phyloP scores from a whole-genome alignment of 495 filamentous ascomycete genomes.

The Xylaria sp. region DNA sequence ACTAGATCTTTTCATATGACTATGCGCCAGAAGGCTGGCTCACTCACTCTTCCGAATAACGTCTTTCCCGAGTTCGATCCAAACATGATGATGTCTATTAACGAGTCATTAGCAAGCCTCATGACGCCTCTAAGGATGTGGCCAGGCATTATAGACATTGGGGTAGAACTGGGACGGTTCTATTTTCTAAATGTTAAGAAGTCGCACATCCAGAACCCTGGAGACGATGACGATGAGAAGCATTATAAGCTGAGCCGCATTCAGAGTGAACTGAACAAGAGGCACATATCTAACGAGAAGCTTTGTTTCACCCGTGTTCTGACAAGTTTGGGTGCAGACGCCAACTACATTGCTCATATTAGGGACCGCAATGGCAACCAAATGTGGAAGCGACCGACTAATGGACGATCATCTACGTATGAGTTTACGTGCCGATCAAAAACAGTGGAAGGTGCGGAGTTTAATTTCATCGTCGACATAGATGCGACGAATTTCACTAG shows the following conservation, averaged over 20 bases:
- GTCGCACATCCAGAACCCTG: constrained; percentile 33
- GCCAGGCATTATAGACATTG: constrained; percentile 46
- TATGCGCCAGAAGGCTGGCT: constrained; percentile 43
- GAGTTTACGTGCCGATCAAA: constrained; percentile 55
- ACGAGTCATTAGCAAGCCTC: constrained; percentile 33
- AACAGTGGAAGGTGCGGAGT: constrained; percentile 25
- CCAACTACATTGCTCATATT: constrained; percentile 43
- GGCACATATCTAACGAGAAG: constrained; percentile 20
- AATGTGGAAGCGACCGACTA: constrained; percentile 13
- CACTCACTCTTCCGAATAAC: not conserved
- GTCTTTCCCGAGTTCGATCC: constrained; percentile 16
- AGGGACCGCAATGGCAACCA: constrained; percentile 28
- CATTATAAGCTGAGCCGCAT: constrained; percentile 35
- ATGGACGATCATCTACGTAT: constrained; percentile 50
- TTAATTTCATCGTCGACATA: constrained; percentile 57
- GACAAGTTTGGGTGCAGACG: constrained; percentile 44
- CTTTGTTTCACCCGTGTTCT: constrained; percentile 53
- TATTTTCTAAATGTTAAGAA: constrained; percentile 37
- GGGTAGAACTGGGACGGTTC: constrained; percentile 53
- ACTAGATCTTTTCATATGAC: constrained; percentile 33
- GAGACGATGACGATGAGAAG: constrained; percentile 18
- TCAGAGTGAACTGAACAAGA: constrained; percentile 31
- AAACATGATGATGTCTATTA: constrained; percentile 24
- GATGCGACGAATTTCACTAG: constrained; percentile 45
- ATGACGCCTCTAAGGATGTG: constrained; percentile 36